Base-by-base conservation (phyloP, 179 eudicot genomes). In the Silene noctiflora region DNA sequence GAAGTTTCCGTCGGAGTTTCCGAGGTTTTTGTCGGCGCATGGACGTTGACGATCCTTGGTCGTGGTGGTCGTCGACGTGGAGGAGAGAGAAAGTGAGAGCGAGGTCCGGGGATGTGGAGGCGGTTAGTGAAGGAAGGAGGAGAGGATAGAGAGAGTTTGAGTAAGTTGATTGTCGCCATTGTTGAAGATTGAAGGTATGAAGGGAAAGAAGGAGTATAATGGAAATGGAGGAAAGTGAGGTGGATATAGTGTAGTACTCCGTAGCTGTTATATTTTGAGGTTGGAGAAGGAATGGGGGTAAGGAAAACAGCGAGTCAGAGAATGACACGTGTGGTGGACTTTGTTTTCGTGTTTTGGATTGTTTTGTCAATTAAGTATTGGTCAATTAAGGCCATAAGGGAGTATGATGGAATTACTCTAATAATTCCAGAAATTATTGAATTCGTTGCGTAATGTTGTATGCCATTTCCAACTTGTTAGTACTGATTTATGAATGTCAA, bases 11-110 rank as follows among this genome's bases (percentile, higher is more conserved):
- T 51, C 19, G 58, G 55, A n/a, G 5, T 48, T 10, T 65, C 59
- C 13, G 44, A 70, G 9, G 59, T 16, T 66, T 60, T 6, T 2
- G 72, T 12, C 71, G 83, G 83, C 0, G 85, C 27, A 46, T 74
- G 70, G 61, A 89, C 33, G 2, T 84, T 88, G 59, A 86, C 79
- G 58, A 16, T 2, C 90, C 83, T 31, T 14, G n/a, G 86, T 87
- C 79, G 84, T 21, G 68, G 90, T 12, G 58, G 86, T 87, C 79
- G 84, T 21, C 73, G 90, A 29, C 35, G 82, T 24, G 21, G 62
- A 69, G 62, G 66, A 35, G 78, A 35, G 42, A 53, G 73, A 73
- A 55, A 69, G 73, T 20, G 33, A 65, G 65, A 53, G 59, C 72
- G 80, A 70, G 81, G 44, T 65, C 77, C 65, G 33, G 63, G 79